These are phyloP conservation scores for Nothophaeocryptopus gaeumannii DNA, from an alignment of 2,329 filamentous ascomycete genomes.

Conservation along the genomic window DNA sequence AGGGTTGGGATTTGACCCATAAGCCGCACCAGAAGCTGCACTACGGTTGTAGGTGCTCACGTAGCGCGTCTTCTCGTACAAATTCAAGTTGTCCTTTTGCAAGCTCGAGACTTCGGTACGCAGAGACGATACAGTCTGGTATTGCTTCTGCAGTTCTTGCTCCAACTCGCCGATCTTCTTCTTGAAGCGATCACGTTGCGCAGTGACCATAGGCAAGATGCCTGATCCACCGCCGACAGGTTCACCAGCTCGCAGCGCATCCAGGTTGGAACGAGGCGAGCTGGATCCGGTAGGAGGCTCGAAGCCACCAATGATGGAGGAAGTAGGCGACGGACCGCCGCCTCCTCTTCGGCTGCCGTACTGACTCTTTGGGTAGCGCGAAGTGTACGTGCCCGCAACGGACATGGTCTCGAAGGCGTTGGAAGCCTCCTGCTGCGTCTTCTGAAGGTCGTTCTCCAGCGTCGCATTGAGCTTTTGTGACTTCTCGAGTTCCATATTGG, in stretches of 20 bases:
- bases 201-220: constrained; percentile 96
- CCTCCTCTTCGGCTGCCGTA: constrained; percentile 62
- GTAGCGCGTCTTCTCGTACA: constrained; percentile 98
- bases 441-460: constrained; percentile 86
- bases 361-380: constrained; percentile 68
- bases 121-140: constrained; percentile 77
- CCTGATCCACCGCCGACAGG: constrained; percentile 68
- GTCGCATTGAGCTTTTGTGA: constrained; percentile 81
- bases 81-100: constrained; percentile 90
- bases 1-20: constrained; percentile 65
- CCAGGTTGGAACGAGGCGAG: constrained; percentile 49
- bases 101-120: constrained; percentile 87
- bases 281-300: constrained; percentile 56
- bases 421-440: constrained; percentile 77
- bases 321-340: constrained; percentile 80
- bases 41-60: constrained; percentile 86
- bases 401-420: constrained; percentile 88
- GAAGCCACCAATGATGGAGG: constrained; percentile 97
- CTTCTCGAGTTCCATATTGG: constrained; percentile 82
- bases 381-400: constrained; percentile 86
- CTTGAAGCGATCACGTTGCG: constrained; percentile 97
- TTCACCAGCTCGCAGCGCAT: constrained; percentile 62
- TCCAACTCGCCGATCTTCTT: constrained; percentile 90
- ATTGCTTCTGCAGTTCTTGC: constrained; percentile 79
- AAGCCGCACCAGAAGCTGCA: constrained; percentile 64